A percentile compares a stretch with the other conserved stretches of the same genome.
phyloP scores from a whole-genome alignment of 306 rosid species.

The Fragaria nilgerrensis region DNA sequence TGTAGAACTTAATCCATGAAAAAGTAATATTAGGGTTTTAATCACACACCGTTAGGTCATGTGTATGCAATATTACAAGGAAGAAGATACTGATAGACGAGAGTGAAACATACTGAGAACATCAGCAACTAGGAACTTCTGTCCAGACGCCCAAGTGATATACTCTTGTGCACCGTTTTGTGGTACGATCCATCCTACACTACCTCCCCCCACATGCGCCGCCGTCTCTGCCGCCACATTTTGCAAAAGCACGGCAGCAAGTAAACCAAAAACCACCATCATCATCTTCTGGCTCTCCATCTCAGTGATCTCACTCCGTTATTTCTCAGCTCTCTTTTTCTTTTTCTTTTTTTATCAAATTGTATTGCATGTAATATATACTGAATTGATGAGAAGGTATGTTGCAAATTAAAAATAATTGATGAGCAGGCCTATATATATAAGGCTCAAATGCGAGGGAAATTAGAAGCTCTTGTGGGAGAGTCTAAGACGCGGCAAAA shows the following conservation, averaged over 20 bases:
- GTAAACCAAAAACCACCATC: neutral
- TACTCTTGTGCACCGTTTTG: conserved; percentile 1
- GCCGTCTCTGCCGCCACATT: conserved; percentile 19
- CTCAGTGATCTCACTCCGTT: neutral
- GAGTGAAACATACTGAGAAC: conserved; percentile 13
- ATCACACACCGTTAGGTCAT: too few relatives aligned
- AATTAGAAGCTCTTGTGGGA: too few relatives aligned
- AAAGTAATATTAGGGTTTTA: too few relatives aligned
- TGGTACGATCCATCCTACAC: conserved; percentile 37
- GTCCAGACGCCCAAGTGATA: conserved; percentile 30
- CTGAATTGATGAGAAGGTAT: too few relatives aligned
- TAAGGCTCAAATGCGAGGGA: too few relatives aligned
- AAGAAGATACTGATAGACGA: too few relatives aligned
- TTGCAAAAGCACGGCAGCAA: conserved; percentile 19
- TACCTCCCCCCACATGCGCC: conserved; percentile 37
- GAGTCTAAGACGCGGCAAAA: too few relatives aligned
- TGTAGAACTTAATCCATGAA: too few relatives aligned
- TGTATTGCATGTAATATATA: neutral
- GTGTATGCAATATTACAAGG: too few relatives aligned
- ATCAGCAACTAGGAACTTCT: conserved; percentile 35
- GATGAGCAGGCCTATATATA: too few relatives aligned
- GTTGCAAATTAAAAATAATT: too few relatives aligned
- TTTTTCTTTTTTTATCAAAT: too few relatives aligned
- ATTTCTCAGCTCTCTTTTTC: neutral
- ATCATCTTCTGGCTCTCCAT: conserved; percentile 3